Evolutionary conservation across 2,329 filamentous ascomycete species (phyloP).

Genomic region (Penicillium sp.): DNA sequence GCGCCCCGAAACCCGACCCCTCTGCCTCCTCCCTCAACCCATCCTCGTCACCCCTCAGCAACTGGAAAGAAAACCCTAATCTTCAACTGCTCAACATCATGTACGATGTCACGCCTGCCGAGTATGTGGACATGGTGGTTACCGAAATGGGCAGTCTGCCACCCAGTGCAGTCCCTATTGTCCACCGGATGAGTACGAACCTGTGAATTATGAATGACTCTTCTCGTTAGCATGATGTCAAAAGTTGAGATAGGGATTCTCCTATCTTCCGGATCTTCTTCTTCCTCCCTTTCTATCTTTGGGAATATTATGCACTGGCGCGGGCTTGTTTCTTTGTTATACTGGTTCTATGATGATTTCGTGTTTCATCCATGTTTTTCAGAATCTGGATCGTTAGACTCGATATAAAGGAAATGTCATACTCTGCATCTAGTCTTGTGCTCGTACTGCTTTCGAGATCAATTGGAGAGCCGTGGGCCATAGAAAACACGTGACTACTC

Average conservation of each 20-base stretch:
- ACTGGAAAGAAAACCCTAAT: conserved; percentile 65
- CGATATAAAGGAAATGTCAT: neutral
- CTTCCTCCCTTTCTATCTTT: neutral
- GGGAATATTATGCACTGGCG: conserved; percentile 4
- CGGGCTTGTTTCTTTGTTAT: neutral
- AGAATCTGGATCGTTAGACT: neutral
- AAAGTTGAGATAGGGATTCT: conserved; percentile 8
- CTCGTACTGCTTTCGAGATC: neutral
- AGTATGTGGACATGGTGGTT: conserved; percentile 85
- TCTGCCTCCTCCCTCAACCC: conserved; percentile 34
- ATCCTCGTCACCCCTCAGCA: conserved; percentile 49
- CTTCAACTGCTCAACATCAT: conserved; percentile 75
- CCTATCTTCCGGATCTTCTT: neutral
- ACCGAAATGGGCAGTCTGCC: conserved; percentile 89
- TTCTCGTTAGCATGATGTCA: conserved; percentile 11
- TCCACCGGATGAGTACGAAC: conserved; percentile 65
- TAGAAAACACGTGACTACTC: neutral
- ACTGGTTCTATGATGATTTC: neutral
- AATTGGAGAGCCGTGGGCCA: neutral
- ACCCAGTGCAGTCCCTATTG: conserved; percentile 80
- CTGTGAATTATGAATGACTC: conserved; percentile 31
- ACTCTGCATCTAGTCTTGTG: neutral
- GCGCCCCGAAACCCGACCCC: conserved; percentile 30
- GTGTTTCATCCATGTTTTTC: neutral
- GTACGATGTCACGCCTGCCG: conserved; percentile 89